phyloP scores from a whole-genome alignment of 2,329 filamentous ascomycete species.

The Nothomitra cinnamomea region DNA sequence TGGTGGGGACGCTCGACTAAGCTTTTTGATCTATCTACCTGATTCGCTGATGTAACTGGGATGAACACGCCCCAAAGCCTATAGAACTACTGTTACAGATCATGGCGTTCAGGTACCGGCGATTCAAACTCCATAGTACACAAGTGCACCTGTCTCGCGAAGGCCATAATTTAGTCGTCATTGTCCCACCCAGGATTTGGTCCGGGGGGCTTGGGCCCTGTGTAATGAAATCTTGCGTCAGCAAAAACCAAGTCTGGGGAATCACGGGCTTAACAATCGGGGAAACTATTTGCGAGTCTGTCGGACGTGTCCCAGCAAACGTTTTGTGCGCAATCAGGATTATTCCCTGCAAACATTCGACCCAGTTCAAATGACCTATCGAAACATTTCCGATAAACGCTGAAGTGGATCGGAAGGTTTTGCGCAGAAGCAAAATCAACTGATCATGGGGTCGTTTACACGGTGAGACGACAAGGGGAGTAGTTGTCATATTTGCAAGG shows the following conservation, averaged over 20 bases:
- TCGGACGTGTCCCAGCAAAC: no score
- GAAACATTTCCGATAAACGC: neutral
- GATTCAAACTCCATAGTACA: neutral
- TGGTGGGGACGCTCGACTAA: no score
- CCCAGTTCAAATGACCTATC: no score
- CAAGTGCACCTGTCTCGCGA: neutral
- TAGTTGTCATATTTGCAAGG: neutral
- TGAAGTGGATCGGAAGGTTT: neutral
- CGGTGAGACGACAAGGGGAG: no score
- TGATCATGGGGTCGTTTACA: neutral
- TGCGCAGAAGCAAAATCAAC: neutral
- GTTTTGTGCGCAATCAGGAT: neutral
- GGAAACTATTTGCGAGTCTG: neutral
- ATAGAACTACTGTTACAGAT: constrained; percentile 3
- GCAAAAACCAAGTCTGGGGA: neutral
- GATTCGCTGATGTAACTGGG: neutral
- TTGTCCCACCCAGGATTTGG: constrained; percentile 72
- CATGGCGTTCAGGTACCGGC: constrained; percentile 1
- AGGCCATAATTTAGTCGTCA: constrained; percentile 25
- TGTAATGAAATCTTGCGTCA: neutral
- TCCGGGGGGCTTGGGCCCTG: constrained; percentile 76
- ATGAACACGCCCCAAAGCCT: neutral
- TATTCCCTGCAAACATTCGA: neutral
- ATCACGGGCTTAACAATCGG: neutral
- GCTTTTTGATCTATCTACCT: neutral